phyloP scores from a whole-genome alignment of 2,329 filamentous ascomycete genomes.

The Cadophora sp. region DNA sequence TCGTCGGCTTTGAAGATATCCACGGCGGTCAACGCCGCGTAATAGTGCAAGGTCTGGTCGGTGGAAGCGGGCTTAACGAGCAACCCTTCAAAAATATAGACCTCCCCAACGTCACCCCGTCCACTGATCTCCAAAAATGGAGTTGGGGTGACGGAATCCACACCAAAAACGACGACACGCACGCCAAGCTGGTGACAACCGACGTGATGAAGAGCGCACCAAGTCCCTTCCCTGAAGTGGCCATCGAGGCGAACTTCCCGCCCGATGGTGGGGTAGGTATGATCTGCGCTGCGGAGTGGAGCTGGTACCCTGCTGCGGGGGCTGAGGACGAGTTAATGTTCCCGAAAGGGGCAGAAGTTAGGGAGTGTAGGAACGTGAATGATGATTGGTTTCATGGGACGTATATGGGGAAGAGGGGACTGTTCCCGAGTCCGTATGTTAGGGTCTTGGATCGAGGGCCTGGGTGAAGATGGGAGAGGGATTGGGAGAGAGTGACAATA shows the following conservation, averaged over 20 bases:
- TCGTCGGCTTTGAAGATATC: slow-evolving; percentile 76
- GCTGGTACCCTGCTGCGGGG: slow-evolving; percentile 73
- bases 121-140: slow-evolving; percentile 55
- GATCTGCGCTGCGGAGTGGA: slow-evolving; percentile 71
- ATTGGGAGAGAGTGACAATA: background rate
- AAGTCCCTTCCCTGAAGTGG: slow-evolving; percentile 37
- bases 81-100: slow-evolving; percentile 51
- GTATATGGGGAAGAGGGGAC: slow-evolving; percentile 79
- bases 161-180: slow-evolving; percentile 43
- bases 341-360: slow-evolving; percentile 81
- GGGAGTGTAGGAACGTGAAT: slow-evolving; percentile 86
- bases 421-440: slow-evolving; percentile 85
- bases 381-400: slow-evolving; percentile 89
- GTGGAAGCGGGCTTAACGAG: slow-evolving; percentile 73
- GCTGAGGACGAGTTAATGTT: slow-evolving; percentile 80
- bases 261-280: slow-evolving; percentile 77
- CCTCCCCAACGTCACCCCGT: slow-evolving; percentile 37
- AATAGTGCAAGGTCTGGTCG: slow-evolving; percentile 76
- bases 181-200: slow-evolving; percentile 56
- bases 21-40: slow-evolving; percentile 71
- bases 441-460: slow-evolving; percentile 49
- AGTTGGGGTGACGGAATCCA: slow-evolving; percentile 54
- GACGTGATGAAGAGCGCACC: slow-evolving; percentile 56
- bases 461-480: background rate
- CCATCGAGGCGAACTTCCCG: slow-evolving; percentile 59